Percentiles rank a stretch among this genome's conserved stretches.
Evolutionary conservation across 108 stramenopile species (phyloP).

Genomic region (Pseudonitzschia multiseries): DNA sequence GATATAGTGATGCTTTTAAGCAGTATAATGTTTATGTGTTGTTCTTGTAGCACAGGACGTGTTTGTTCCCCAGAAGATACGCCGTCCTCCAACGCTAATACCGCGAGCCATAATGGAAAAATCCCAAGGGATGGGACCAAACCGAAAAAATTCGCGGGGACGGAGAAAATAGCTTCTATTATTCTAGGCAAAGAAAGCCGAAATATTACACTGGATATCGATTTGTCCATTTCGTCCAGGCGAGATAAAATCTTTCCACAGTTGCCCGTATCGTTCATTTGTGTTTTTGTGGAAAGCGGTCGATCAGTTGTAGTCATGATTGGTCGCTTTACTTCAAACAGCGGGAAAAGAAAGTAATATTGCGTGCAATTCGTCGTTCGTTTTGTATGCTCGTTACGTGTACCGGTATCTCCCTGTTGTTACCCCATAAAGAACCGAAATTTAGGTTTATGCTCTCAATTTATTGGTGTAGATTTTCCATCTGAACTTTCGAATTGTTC

Average conservation of each 20-base stretch:
- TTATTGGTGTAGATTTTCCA: no score
- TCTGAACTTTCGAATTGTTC: no score
- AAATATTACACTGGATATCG: conserved; percentile 15
- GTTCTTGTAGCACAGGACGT: background rate
- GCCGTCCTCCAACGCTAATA: background rate
- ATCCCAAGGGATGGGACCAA: conserved; percentile 13
- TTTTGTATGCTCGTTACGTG: no score
- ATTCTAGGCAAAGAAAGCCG: conserved; percentile 12
- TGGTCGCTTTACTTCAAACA: no score
- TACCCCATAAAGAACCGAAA: no score
- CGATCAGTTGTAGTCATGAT: no score
- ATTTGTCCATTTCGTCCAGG: conserved; percentile 9
- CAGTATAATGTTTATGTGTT: background rate
- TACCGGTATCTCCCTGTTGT: no score
- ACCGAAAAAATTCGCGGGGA: conserved; percentile 28
- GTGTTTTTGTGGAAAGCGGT: no score
- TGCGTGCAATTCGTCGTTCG: no score
- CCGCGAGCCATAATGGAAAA: conserved; percentile 18
- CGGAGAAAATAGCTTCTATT: conserved; percentile 14
- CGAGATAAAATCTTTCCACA: background rate
- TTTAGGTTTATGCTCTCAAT: no score
- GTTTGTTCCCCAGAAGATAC: no score
- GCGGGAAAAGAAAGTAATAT: no score
- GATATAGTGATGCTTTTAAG: background rate
- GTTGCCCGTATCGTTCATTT: background rate